Conservation (phyloP, 768 basidiomycete species). For the Boletus rubroflammeus region DNA sequence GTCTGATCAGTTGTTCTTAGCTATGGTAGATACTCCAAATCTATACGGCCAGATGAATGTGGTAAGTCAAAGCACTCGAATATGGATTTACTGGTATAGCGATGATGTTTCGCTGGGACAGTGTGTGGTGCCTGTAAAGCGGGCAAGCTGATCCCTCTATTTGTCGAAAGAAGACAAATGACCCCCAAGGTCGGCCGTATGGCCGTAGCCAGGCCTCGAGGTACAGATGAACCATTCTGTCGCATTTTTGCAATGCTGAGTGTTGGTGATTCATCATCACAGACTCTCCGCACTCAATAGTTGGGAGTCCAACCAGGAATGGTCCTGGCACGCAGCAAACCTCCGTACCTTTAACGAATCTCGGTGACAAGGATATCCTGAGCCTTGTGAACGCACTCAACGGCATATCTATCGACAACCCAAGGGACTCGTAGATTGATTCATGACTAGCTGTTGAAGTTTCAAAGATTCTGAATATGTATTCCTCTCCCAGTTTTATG, state of each 20-base stretch:
- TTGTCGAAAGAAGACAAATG: constrained; percentile 37
- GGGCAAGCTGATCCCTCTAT: constrained; percentile 58
- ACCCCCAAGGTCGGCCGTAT: constrained; percentile 40
- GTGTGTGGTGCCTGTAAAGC: constrained; percentile 66
- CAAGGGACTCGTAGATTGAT: not conserved
- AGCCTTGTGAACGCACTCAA: constrained; percentile 10
- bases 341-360: not conserved
- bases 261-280: not conserved
- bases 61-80: constrained; percentile 38
- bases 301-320: not conserved
- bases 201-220: constrained; percentile 44
- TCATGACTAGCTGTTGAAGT: not conserved
- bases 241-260: not conserved
- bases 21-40: constrained; percentile 73
- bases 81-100: not conserved
- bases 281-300: constrained; percentile 16
- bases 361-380: constrained; percentile 4
- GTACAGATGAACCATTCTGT: constrained; percentile 25
- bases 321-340: not conserved
- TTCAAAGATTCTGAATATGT: not conserved
- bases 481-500: no score
- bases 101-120: constrained; percentile 21
- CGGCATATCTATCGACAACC: constrained; percentile 10
- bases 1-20: constrained; percentile 33
- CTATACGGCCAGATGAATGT: constrained; percentile 62